A percentile compares a stretch with the other conserved stretches of the same genome.
phyloP scores from a whole-genome alignment of 192 early-diverging fungal species.

The Umbelopsis isabellina region DNA sequence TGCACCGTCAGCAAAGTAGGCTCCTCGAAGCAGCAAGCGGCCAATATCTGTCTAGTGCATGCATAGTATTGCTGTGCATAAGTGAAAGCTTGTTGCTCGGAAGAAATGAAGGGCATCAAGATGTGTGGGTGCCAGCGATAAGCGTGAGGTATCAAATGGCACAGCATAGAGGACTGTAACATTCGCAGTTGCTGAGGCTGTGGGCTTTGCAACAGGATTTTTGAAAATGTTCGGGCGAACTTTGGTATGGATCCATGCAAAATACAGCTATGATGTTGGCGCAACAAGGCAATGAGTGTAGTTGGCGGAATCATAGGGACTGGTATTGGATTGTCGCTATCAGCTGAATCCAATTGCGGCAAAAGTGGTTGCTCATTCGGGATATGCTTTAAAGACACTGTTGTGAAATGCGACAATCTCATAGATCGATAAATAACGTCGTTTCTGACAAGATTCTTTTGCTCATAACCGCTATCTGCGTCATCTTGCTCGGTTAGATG shows the following conservation, averaged over 20 bases:
- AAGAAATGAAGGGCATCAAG: constrained; percentile 20
- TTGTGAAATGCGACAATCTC: constrained; percentile 30
- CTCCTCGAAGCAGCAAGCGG: constrained; percentile 34
- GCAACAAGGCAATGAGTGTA: constrained; percentile 20
- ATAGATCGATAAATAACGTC: constrained; percentile 38
- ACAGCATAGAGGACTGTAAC: constrained; percentile 33
- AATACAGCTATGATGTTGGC: constrained; percentile 32
- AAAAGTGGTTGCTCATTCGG: not conserved
- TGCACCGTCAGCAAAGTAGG: constrained; percentile 34
- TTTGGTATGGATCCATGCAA: constrained; percentile 37
- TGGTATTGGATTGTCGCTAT: not conserved
- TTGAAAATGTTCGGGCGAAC: constrained; percentile 22
- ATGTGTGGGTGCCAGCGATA: constrained; percentile 35
- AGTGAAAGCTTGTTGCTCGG: constrained; percentile 11
- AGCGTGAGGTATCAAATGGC: constrained; percentile 37
- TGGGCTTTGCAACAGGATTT: constrained; percentile 18
- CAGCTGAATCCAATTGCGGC: not conserved
- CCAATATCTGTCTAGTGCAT: constrained; percentile 31
- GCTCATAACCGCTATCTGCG: not conserved
- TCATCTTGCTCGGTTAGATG: constrained; percentile 9
- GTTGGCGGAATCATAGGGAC: constrained; percentile 5
- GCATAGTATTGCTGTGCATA: constrained; percentile 34
- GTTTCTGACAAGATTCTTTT: constrained; percentile 27
- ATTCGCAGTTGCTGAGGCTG: constrained; percentile 21
- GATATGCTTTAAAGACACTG: constrained; percentile 3